Conservation (phyloP, 352 stramenopile genomes). For the Globisporangium nunn region DNA sequence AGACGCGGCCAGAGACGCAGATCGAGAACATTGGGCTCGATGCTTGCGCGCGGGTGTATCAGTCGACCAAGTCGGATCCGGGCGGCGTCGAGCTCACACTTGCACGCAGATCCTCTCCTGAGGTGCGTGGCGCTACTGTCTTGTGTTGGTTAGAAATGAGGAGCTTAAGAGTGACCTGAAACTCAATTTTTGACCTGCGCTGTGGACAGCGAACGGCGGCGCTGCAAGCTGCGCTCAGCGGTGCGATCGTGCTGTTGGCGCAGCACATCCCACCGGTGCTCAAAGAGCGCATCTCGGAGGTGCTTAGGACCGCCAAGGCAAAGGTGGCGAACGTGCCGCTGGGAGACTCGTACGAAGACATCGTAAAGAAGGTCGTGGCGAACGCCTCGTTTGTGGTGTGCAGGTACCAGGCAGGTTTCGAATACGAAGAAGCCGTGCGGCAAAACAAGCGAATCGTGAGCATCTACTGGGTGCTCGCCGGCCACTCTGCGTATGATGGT, state of each 20-base stretch:
- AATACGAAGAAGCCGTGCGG: constrained; percentile 67
- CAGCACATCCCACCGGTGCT: constrained; percentile 66
- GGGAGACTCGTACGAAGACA: constrained; percentile 62
- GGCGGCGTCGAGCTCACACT: constrained; percentile 38
- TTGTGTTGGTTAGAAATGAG: background rate
- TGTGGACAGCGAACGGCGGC: constrained; percentile 33
- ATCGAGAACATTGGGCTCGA: constrained; percentile 40
- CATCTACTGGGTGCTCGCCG: constrained; percentile 74
- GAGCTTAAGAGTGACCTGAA: background rate
- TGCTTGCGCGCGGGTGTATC: constrained; percentile 40
- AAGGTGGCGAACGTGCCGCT: constrained; percentile 78
- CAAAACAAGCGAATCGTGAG: constrained; percentile 72
- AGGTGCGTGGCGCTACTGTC: constrained; percentile 18
- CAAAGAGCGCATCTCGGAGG: constrained; percentile 52
- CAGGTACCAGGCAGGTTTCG: constrained; percentile 68
- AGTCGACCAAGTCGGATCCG: constrained; percentile 23
- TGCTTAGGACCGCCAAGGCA: constrained; percentile 60
- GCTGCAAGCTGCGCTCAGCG: constrained; percentile 45
- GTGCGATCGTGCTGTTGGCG: constrained; percentile 61
- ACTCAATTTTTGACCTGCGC: background rate
- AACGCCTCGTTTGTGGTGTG: constrained; percentile 82
- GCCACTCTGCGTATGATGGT: constrained; percentile 26
- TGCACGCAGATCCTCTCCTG: constrained; percentile 33
- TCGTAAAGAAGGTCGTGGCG: constrained; percentile 68
- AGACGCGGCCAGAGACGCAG: constrained; percentile 36